phyloP scores from a whole-genome alignment of 1,139 yeast species.

The Magnusiomyces ingens region DNA sequence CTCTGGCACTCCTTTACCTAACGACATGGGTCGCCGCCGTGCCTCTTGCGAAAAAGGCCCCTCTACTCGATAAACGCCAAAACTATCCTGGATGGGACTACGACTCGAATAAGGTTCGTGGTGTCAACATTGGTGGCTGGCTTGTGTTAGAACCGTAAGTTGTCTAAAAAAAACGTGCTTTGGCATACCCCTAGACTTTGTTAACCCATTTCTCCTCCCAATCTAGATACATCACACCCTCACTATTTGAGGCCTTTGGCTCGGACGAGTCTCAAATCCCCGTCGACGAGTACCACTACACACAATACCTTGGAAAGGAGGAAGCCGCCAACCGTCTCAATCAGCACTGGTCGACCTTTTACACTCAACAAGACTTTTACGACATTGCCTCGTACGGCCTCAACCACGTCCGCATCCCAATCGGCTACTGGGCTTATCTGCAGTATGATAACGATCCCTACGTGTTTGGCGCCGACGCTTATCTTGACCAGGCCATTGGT shows the following conservation, averaged over 20 bases:
- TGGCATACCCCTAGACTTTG: conserved; percentile 21
- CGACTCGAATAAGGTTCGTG: conserved; percentile 48
- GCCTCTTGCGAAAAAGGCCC: too few relatives aligned
- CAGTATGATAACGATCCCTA: conserved; percentile 67
- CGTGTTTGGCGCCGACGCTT: conserved; percentile 73
- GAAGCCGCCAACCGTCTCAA: conserved; percentile 48
- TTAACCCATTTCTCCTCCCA: conserved; percentile 23
- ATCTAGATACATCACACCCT: conserved; percentile 69
- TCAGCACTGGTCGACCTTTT: conserved; percentile 76
- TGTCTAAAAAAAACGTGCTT: neutral
- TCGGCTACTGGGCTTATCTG: conserved; percentile 94
- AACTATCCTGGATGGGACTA: conserved; percentile 38
- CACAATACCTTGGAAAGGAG: conserved; percentile 55
- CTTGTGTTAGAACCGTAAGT: conserved; percentile 62
- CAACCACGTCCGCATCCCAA: conserved; percentile 82
- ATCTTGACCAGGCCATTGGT: conserved; percentile 64
- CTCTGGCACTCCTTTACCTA: too few relatives aligned
- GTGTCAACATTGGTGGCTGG: conserved; percentile 93
- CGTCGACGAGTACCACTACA: conserved; percentile 77
- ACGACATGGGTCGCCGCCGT: too few relatives aligned
- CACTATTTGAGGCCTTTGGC: conserved; percentile 54
- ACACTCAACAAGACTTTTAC: conserved; percentile 64
- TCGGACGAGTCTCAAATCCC: conserved; percentile 46
- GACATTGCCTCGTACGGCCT: conserved; percentile 61
- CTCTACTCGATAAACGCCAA: neutral